Evolutionary conservation across 441 rosid genomes (phyloP).

Genomic region (Hura crepitans): DNA sequence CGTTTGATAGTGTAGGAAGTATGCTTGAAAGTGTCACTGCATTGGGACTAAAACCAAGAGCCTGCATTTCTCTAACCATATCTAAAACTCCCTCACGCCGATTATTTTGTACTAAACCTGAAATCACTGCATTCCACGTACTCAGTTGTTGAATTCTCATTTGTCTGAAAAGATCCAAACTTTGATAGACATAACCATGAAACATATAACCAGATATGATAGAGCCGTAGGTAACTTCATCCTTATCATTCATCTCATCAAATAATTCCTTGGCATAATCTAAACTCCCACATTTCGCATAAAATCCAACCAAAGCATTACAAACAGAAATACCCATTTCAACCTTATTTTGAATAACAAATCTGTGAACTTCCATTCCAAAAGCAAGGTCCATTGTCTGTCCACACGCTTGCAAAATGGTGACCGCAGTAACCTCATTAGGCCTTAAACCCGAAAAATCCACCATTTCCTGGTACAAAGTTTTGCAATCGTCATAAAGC

Average conservation of each 20-base stretch:
- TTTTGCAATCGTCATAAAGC: constrained; percentile 57
- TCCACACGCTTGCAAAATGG: constrained; percentile 77
- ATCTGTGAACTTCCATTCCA: constrained; percentile 66
- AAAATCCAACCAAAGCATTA: constrained; percentile 68
- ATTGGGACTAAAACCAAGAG: constrained; percentile 51
- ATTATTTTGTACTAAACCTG: constrained; percentile 79
- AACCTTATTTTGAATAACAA: constrained; percentile 39
- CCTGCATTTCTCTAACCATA: constrained; percentile 57
- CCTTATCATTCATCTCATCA: constrained; percentile 62
- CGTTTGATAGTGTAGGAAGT: constrained; percentile 55
- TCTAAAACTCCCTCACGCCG: constrained; percentile 39
- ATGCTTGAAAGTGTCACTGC: constrained; percentile 59
- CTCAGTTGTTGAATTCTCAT: constrained; percentile 46
- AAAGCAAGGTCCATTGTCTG: constrained; percentile 65
- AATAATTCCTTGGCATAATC: constrained; percentile 69
- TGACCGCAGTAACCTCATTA: constrained; percentile 50
- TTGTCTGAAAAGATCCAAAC: constrained; percentile 46
- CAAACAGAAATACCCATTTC: constrained; percentile 49
- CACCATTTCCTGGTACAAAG: constrained; percentile 53
- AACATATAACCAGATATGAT: constrained; percentile 66
- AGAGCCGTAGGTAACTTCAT: constrained; percentile 60
- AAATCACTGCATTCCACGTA: constrained; percentile 72
- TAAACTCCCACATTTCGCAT: constrained; percentile 79
- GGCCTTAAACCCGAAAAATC: constrained; percentile 41
- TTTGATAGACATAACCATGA: constrained; percentile 65